Conservation (phyloP, 805 yeast genomes). For the Metschnikowia dekortorum region DNA sequence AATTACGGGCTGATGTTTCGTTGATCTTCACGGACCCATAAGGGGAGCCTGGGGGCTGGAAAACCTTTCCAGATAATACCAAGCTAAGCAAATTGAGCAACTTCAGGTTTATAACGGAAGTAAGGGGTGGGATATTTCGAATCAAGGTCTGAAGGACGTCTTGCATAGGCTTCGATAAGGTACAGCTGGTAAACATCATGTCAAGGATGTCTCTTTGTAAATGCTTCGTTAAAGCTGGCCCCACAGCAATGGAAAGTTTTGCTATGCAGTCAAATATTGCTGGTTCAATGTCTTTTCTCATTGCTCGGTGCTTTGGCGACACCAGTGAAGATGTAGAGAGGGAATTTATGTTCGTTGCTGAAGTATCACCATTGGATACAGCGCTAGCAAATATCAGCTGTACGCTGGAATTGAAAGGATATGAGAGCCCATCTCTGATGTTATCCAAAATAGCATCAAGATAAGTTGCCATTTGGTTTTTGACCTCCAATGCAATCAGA, state of each 20-base stretch:
- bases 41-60: slow-evolving; percentile 84
- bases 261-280: slow-evolving; percentile 88
- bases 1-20: slow-evolving; percentile 65
- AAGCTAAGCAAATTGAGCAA: slow-evolving; percentile 66
- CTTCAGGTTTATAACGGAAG: slow-evolving; percentile 65
- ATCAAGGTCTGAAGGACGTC: slow-evolving; percentile 66
- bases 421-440: slow-evolving; percentile 68
- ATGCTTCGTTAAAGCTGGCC: slow-evolving; percentile 89
- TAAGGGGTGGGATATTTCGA: slow-evolving; percentile 73
- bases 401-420: slow-evolving; percentile 27
- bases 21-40: slow-evolving; percentile 57
- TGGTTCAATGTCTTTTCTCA: slow-evolving; percentile 70
- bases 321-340: slow-evolving; percentile 25
- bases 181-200: slow-evolving; percentile 68
- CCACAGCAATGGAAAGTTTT: slow-evolving; percentile 81
- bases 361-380: slow-evolving; percentile 24
- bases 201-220: slow-evolving; percentile 77
- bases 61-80: slow-evolving; percentile 76
- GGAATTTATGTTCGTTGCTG: slow-evolving; percentile 20
- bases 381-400: slow-evolving; percentile 41
- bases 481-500: slow-evolving; percentile 72
- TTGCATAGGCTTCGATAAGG: slow-evolving; percentile 79
- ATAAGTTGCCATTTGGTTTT: slow-evolving; percentile 81
- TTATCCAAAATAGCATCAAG: slow-evolving; percentile 82
- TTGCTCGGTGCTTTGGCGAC: slow-evolving; percentile 50